Base-by-base conservation (phyloP, 345 rosid genomes). In the Physaria fendleri region DNA sequence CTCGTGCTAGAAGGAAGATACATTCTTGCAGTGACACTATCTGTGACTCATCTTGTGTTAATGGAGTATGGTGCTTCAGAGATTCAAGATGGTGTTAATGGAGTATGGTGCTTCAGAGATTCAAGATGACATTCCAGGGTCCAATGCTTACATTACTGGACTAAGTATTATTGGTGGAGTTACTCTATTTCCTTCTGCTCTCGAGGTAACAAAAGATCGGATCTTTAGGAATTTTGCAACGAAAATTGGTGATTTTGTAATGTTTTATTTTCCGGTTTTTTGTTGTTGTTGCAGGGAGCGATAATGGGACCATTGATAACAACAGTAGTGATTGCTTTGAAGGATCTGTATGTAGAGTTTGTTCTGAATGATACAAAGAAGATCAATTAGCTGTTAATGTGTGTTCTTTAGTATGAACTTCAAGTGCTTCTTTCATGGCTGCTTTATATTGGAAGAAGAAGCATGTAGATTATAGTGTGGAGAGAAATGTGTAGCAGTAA, bases 231-330 rank as follows among this genome's bases (percentile, higher is more conserved):
- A 25, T 22, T 42, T 6, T 0, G 0, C 5, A 38, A 12, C 9
- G 0, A 43, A 18, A 14, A 3, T 16, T 50, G 51, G 29, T 15
- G 34, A 41, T 70, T 39, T 41, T 23, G 45, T 54, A 58, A 64
- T 30, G 9, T n/a, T 15, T 46, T 40, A n/a, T n/a, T 32, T 4
- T 1, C 3, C 3, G 8, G 27, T 14, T 9, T 11, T 4, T 29
- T 20, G n/a, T n/a, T 45, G 21, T 17, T 44, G 28, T 47, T 49
- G 58, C 79, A 93, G 99, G 97, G 99, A 67, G 99, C 99, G 23
- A 89, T 93, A 44, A 93, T 89, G 97, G 99, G 97, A 3, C 99
- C 99, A 2, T 75, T 93, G 74, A 87, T 93, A 66, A 89, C 97
- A 4, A 93, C 97, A 0, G 95, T 89, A 41, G 82, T 93, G 66